Percentiles rank a stretch among this genome's conserved stretches.
Conservation (phyloP, 768 basidiomycete genomes). For the Podaxis sp. region DNA sequence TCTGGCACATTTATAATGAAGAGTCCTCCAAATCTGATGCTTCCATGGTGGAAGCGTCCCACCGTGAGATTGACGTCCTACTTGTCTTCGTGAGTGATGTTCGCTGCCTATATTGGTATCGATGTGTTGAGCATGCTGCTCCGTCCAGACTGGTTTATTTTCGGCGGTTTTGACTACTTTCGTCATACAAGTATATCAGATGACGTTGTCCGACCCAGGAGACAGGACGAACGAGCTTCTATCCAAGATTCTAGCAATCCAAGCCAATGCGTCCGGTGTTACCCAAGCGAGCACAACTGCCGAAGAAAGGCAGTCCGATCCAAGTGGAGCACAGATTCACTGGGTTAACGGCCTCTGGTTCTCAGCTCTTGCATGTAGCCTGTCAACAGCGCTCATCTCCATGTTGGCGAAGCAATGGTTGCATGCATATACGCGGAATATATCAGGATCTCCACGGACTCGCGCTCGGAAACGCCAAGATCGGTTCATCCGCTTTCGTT, state of each 20-base stretch:
- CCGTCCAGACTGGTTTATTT: conserved; percentile 39
- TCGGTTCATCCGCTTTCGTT: conserved; percentile 33
- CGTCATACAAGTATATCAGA: conserved; percentile 42
- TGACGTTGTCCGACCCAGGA: conserved; percentile 31
- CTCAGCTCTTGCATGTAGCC: conserved; percentile 39
- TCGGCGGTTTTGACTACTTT: conserved; percentile 45
- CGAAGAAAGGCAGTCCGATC: conserved; percentile 3
- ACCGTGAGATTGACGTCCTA: conserved; percentile 43
- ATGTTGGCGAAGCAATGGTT: conserved; percentile 50
- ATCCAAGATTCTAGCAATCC: conserved; percentile 27
- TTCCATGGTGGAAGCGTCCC: conserved; percentile 36
- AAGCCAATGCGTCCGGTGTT: conserved; percentile 15
- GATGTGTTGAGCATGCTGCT: not conserved
- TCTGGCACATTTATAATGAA: conserved; percentile 45
- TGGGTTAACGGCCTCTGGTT: conserved; percentile 51
- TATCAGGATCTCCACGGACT: conserved; percentile 37
- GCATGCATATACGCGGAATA: conserved; percentile 31
- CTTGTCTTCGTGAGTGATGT: conserved; percentile 40
- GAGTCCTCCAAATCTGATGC: conserved; percentile 37
- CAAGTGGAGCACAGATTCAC: conserved; percentile 26
- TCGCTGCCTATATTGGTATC: not conserved
- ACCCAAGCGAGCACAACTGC: not conserved
- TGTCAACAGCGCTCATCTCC: conserved; percentile 42
- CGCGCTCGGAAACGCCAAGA: conserved; percentile 38
- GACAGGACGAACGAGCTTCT: conserved; percentile 38